Percentiles rank a stretch among this genome's conserved stretches.
Conservation (phyloP, 441 rosid species). For the Gossypium aridum region DNA sequence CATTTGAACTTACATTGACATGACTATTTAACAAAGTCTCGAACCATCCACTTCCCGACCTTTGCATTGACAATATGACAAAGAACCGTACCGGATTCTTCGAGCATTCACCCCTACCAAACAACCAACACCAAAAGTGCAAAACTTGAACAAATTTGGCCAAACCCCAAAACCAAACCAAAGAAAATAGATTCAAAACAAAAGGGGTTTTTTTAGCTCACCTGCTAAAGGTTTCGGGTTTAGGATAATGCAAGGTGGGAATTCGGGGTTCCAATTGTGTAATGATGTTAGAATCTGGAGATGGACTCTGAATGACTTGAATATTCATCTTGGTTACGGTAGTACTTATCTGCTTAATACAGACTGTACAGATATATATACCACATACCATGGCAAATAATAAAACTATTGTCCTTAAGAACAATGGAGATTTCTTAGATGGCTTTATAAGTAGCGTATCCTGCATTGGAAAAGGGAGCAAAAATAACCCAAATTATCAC, state of each 20-base stretch:
- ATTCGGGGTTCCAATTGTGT: constrained; percentile 21
- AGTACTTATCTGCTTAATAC: constrained; percentile 58
- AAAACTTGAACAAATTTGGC: not conserved
- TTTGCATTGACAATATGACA: constrained; percentile 86
- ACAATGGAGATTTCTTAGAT: constrained; percentile 63
- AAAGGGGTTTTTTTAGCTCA: constrained; percentile 16
- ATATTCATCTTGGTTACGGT: constrained; percentile 26
- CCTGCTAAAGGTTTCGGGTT: constrained; percentile 76
- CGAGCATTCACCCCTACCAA: constrained; percentile 62
- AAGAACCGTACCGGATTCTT: constrained; percentile 73
- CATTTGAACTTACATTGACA: constrained; percentile 78
- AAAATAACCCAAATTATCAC: not conserved
- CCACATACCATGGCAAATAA: constrained; percentile 72
- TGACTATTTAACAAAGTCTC: constrained; percentile 92
- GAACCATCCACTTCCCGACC: constrained; percentile 98
- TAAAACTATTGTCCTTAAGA: constrained; percentile 64
- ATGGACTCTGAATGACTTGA: constrained; percentile 30
- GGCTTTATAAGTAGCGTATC: constrained; percentile 54
- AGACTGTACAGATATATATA: constrained; percentile 51
- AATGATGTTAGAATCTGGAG: constrained; percentile 10
- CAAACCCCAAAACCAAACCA: not conserved
- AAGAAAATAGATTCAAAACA: not conserved
- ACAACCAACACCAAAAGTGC: not conserved
- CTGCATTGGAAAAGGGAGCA: constrained; percentile 26
- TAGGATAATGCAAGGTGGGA: constrained; percentile 58